A percentile compares a stretch with the other conserved stretches of the same genome.
phyloP scores from a whole-genome alignment of 2,329 filamentous ascomycete species.

The Penicillium sp. region DNA sequence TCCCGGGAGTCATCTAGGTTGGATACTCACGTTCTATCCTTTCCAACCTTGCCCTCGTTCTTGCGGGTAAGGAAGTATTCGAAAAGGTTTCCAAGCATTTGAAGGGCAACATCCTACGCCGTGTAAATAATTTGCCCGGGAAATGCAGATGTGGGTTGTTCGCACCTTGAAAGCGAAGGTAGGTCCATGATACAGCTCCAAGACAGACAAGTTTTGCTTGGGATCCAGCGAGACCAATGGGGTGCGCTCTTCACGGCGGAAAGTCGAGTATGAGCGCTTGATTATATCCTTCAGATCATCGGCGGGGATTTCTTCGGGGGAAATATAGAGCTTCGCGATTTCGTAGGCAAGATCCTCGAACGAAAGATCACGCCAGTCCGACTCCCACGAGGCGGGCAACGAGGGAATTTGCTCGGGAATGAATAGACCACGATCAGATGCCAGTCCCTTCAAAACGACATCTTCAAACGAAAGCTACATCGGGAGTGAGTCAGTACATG shows the following conservation, averaged over 20 bases:
- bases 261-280: constrained; percentile 78
- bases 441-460: constrained; percentile 82
- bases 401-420: constrained; percentile 58
- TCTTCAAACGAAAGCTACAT: constrained; percentile 78
- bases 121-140: background rate
- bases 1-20: constrained; percentile 29
- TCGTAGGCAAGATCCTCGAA: constrained; percentile 56
- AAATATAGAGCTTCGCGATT: constrained; percentile 84
- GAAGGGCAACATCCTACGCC: constrained; percentile 59
- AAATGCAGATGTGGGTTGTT: background rate
- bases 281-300: constrained; percentile 79
- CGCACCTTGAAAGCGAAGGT: constrained; percentile 89
- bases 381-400: background rate
- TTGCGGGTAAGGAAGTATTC: constrained; percentile 45
- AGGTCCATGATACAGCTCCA: constrained; percentile 94
- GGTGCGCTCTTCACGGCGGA: constrained; percentile 71
- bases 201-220: constrained; percentile 66
- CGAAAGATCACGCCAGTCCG: constrained; percentile 23
- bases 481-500: constrained; percentile 10
- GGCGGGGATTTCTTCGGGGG: constrained; percentile 70
- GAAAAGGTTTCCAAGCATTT: constrained; percentile 90
- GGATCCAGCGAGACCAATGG: constrained; percentile 72
- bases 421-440: constrained; percentile 80
- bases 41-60: constrained; percentile 40
- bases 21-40: constrained; percentile 36